Base-by-base conservation (phyloP, 2,329 filamentous ascomycete species). In the Aspergillus calidoustus region DNA sequence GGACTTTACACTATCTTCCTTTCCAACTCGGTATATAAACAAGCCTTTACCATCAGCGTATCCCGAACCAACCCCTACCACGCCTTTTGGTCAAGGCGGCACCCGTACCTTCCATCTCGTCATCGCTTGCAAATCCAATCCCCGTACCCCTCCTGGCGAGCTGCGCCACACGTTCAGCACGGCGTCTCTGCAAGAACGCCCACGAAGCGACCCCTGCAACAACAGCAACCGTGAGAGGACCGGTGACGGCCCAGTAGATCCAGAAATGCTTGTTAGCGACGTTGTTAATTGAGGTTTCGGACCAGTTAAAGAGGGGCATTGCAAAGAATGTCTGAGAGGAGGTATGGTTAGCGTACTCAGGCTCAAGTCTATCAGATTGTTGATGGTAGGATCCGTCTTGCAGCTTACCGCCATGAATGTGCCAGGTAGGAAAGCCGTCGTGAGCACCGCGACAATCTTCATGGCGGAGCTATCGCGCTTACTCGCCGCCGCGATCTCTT, bases 291-390 rank as follows among this genome's bases (percentile, higher is more conserved):
- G 19, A 44, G 8, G 47, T 22, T 15, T 23, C 19, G 11, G 30
- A 31, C 55, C 55, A 57, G 31, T 57, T 15, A 31, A 57, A 57
- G 15, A 57, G 55, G 3, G 47, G 47, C 55, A 57, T 57, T 15
- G 55, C 47, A 23, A 57, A 57, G 47, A 57, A 43, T 2, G 55
- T 57, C 55, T 57, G 30, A 7, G 11, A 28, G 19, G 46, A 41
- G 25, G 54, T 19, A 41, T 19, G 28, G 34, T 41, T 13, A 41
- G 34, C 9, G 9, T 2, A 8, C 31, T 38, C 2, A 8, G 15
- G 31, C 15, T 38, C 19, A 2, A 19, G 19, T 19, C 19, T 19
- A 19, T 19, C 1, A 19, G 19, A 19, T 19, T 19, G 19, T 19
- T 19, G 19, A 1, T 19, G 19, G 19, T 19, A 19, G 19, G 19